phyloP scores from a whole-genome alignment of 208 protist genomes.

The Tritrichomonas foetus region DNA sequence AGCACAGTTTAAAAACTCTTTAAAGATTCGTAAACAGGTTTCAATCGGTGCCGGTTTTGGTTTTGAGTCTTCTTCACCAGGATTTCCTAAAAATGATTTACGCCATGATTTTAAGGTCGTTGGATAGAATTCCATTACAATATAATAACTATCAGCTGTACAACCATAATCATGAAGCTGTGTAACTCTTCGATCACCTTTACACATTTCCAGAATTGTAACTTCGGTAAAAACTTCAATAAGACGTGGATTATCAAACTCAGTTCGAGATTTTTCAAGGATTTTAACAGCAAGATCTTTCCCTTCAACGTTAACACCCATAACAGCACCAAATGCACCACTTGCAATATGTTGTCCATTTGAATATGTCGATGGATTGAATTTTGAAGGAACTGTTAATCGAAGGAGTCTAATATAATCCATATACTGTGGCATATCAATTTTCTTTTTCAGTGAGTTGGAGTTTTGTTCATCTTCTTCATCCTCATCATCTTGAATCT shows the following conservation, averaged over 20 bases:
- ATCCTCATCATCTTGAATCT: not conserved
- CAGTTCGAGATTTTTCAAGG: not conserved
- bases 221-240: constrained; percentile 16
- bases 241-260: not conserved
- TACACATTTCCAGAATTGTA: not conserved
- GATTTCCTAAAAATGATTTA: not conserved
- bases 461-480: not conserved
- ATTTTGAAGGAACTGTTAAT: not conserved
- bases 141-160: not conserved
- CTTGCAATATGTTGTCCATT: not conserved
- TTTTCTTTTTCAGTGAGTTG: not conserved
- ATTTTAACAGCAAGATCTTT: not conserved
- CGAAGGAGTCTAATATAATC: not conserved
- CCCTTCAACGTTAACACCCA: not conserved
- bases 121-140: constrained; percentile 34
- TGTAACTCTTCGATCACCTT: constrained; percentile 25
- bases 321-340: not conserved
- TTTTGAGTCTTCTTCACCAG: too few species aligned
- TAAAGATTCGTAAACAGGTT: not conserved
- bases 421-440: not conserved
- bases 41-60: not conserved
- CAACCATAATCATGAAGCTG: constrained; percentile 22
- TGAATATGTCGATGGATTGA: not conserved
- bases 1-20: not conserved
- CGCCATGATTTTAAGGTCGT: constrained; percentile 11